A percentile compares a stretch with the other conserved stretches of the same genome.
phyloP scores from a whole-genome alignment of 495 filamentous ascomycete species.

The Cetradonia linearis region DNA sequence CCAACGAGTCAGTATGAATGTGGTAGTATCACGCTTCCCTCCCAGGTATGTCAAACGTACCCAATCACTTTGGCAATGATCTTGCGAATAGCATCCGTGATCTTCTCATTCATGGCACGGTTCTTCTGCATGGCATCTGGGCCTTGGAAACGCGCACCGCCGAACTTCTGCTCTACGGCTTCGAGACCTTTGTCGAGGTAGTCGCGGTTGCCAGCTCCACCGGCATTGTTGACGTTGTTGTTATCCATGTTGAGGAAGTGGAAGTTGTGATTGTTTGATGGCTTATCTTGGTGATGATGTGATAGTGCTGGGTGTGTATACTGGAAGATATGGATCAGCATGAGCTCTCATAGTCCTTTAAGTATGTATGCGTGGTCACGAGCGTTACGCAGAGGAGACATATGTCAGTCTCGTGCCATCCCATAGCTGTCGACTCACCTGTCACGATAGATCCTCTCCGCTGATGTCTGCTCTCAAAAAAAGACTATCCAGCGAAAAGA shows the following conservation, averaged over 20 bases:
- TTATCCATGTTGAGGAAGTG: slow-evolving; percentile 2
- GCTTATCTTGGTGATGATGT: neutral
- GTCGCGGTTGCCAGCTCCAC: slow-evolving; percentile 16
- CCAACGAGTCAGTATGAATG: neutral
- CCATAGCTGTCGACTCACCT: slow-evolving; percentile 2
- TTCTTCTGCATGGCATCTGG: slow-evolving; percentile 16
- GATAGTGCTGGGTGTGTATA: no score
- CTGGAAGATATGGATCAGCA: neutral
- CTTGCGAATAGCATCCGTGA: slow-evolving; percentile 22
- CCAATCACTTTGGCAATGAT: slow-evolving; percentile 20
- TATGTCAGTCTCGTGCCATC: slow-evolving; percentile 3
- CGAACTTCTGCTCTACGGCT: slow-evolving; percentile 13
- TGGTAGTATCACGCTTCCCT: neutral
- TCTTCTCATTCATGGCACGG: slow-evolving; percentile 23
- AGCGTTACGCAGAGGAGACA: neutral
- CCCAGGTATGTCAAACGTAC: slow-evolving; percentile 6
- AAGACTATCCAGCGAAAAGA: neutral
- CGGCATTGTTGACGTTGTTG: neutral
- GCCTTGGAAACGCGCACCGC: slow-evolving; percentile 12
- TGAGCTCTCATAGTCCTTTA: neutral
- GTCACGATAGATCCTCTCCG: neutral
- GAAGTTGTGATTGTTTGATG: neutral
- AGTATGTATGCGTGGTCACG: neutral
- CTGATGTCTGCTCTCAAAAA: neutral
- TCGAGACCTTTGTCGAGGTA: slow-evolving; percentile 21